Base-by-base conservation (phyloP, 1,284 basidiomycete species). In the Fistulinella cinereoalba region DNA sequence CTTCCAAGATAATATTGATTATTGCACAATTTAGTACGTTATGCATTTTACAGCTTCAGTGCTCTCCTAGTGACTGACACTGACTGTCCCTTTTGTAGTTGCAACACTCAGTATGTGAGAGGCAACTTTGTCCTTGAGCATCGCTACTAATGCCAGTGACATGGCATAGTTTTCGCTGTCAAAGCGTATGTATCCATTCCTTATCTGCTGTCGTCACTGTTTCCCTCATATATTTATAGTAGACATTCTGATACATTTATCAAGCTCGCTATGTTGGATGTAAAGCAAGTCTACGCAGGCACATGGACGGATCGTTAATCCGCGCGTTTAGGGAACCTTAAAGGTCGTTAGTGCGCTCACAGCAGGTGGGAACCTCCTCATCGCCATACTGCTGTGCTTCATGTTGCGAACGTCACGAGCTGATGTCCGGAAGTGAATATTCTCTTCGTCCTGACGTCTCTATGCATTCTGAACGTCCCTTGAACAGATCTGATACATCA, bases 21-120 rank as follows among this genome's bases (percentile, higher is more conserved):
- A 22, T 74, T 9, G 70, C 64, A n/a, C 76, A 81, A 60, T 80
- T 80, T 48, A 66, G 81, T 77, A 54, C 44, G 71, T 53, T 9
- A n/a, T n/a, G 13, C 39, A n/a, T n/a, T 25, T 4, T 29, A 29
- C 11, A 38, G 16, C n/a, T 23, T 25, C 37, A 23, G 16, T 9
- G 11, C 16, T 22, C 33, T 59, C 28, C 47, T 10, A 12, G 11
- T n/a, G n/a, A n/a, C n/a, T n/a, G n/a, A n/a, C n/a, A n/a, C n/a
- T n/a, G n/a, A n/a, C n/a, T 3, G 16, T 39, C 19, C 5, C 43
- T 13, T 42, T 10, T 5, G 15, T 27, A 64, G 53, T 49, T 34
- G 7, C 49, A 6, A 42, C 52, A 10, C 3, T 62, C 16, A 11
- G 62, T 64, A 43, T n/a, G 64, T 54, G 21, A 16, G 16, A 34